Evolutionary conservation across 768 basidiomycete species (phyloP), one percentile per base, ranked within the genome.

Genomic region (Leccinellum luteum): DNA sequence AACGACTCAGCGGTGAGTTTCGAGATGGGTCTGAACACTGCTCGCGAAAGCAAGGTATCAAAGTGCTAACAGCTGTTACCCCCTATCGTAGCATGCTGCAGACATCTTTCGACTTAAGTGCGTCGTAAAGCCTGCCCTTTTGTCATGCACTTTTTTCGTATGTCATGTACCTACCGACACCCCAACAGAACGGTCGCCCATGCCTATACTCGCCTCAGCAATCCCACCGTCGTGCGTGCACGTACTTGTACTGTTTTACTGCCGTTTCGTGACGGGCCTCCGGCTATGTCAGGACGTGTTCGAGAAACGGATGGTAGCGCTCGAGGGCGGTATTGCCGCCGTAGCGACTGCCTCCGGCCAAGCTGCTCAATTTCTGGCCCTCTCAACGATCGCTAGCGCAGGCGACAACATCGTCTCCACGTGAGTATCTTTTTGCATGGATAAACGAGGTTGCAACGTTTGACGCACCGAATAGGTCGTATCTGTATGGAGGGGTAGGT

Each of bases 321-420:
- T 92, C n/a, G 91, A 93, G 69, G 87, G 89, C 12, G 91, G 91
- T 25, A 77, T 76, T 2, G 89, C 88, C 1, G 90, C 90, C 6
- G 79, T 92, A 3, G 90, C 90, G 3, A 79, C 85, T 0, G 74
- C 88, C 4, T 87, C 86, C 54, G 91, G 90, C 0, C 89, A 90
- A 67, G 76, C 87, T 7, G 91, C 90, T 0, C 89, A 92, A 64
- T 88, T 91, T 71, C 75, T 90, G 69, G 78, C 89, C 2, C 82
- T 91, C 58, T 69, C 80, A 1, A 79, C 84, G 28, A 69, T 90
- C 43, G 84, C 86, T 2, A 72, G 78, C 2, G 68, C 78, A 6
- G 90, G 91, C 1, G 90, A 92, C 65, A 93, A 92, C 67, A 88
- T 92, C 54, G 83, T 92, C 6, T 82, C 86, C 2, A 81, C 86